Percentiles rank a stretch among this genome's conserved stretches.
Conservation (phyloP, 495 filamentous ascomycete species). For the Bacidia rubella region DNA sequence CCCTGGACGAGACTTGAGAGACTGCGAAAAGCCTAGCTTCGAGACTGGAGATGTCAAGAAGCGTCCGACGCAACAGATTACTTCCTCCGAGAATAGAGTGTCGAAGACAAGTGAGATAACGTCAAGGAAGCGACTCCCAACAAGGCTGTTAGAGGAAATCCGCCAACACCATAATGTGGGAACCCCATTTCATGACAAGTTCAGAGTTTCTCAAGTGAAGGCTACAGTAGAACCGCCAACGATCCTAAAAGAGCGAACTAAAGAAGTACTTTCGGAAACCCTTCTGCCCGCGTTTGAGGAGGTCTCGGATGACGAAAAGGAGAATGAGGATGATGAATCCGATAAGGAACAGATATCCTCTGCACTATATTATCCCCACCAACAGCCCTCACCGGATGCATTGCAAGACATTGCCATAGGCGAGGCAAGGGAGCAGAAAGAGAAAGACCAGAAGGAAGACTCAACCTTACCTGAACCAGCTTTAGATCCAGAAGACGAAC, state of each 20-base stretch:
- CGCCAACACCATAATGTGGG: slow-evolving; percentile 33
- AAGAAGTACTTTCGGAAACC: not conserved
- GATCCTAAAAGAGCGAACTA: not conserved
- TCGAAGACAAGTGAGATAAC: not conserved
- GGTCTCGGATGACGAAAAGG: slow-evolving; percentile 17
- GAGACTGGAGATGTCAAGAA: too few relatives aligned
- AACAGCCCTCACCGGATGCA: slow-evolving; percentile 40
- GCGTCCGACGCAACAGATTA: not conserved
- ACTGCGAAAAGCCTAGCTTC: too few relatives aligned
- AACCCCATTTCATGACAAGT: slow-evolving; percentile 15
- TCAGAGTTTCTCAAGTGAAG: slow-evolving; percentile 1
- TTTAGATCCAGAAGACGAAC: slow-evolving; percentile 21
- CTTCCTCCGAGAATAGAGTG: not conserved
- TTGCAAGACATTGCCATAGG: slow-evolving; percentile 28
- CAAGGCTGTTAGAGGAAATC: slow-evolving; percentile 48
- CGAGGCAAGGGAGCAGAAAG: slow-evolving; percentile 23
- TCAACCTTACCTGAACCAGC: slow-evolving; percentile 17
- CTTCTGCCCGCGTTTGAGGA: slow-evolving; percentile 21
- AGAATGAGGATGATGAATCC: slow-evolving; percentile 61
- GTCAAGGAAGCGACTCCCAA: slow-evolving; percentile 23
- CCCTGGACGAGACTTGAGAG: not conserved
- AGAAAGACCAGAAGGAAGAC: slow-evolving; percentile 24
- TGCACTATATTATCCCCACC: slow-evolving; percentile 84
- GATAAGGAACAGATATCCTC: slow-evolving; percentile 91
- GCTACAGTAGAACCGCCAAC: slow-evolving; percentile 1